phyloP scores from a whole-genome alignment of 345 rosid species.

The Euphorbia tirucalli region DNA sequence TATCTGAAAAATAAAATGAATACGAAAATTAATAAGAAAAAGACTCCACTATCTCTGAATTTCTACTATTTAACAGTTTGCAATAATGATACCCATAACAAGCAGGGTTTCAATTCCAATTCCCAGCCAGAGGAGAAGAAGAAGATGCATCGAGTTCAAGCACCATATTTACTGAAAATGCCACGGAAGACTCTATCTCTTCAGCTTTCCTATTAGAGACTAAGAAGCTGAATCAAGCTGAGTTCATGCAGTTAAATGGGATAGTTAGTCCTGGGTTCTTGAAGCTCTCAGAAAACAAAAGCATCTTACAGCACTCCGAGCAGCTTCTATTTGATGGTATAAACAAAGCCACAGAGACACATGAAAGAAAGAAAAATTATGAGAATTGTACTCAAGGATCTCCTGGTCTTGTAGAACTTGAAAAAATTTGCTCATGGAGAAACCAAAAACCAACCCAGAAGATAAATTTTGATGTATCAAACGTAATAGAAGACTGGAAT shows the following conservation, averaged over 20 bases:
- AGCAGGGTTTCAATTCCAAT: background rate
- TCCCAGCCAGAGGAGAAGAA: slow-evolving; percentile 1
- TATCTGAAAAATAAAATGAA: background rate
- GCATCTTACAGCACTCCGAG: slow-evolving; percentile 20
- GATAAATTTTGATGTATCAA: slow-evolving; percentile 12
- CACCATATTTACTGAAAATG: background rate
- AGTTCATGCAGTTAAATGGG: slow-evolving; percentile 18
- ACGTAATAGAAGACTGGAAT: slow-evolving; percentile 23
- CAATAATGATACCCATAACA: background rate
- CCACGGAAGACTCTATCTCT: slow-evolving; percentile 7
- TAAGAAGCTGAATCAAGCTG: slow-evolving; percentile 19
- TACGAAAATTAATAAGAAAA: background rate
- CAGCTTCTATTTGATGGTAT: slow-evolving; percentile 12
- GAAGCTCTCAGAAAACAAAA: slow-evolving; percentile 11
- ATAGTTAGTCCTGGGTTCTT: slow-evolving; percentile 6
- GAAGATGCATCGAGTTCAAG: slow-evolving; percentile 19
- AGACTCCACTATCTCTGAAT: background rate
- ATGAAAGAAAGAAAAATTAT: background rate
- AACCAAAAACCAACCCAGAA: slow-evolving; percentile 12
- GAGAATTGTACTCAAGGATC: slow-evolving; percentile 11
- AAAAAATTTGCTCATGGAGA: slow-evolving; percentile 21
- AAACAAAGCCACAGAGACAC: slow-evolving; percentile 1
- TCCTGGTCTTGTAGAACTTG: slow-evolving; percentile 17
- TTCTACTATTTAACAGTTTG: background rate
- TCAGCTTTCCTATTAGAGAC: slow-evolving; percentile 20